Evolutionary conservation across 768 basidiomycete species (phyloP).

Genomic region (Boletus rex-veris): DNA sequence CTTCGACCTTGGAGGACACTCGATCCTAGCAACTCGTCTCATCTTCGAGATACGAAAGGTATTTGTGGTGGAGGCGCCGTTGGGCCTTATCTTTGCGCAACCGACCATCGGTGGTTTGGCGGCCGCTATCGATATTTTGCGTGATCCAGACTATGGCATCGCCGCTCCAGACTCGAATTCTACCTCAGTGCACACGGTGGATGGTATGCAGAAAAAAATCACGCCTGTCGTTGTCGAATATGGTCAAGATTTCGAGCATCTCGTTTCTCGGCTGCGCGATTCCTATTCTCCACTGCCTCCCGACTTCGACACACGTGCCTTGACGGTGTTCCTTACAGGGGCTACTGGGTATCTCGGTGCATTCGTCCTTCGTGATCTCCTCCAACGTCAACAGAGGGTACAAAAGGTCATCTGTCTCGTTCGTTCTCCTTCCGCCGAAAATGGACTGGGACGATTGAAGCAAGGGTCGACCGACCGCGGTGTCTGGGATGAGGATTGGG

Average conservation of each 20-base stretch:
- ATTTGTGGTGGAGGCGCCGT: conserved; percentile 86
- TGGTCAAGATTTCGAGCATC: conserved; percentile 67
- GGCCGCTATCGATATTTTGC: conserved; percentile 66
- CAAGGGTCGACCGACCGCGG: conserved; percentile 73
- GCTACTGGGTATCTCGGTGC: conserved; percentile 97
- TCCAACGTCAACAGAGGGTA: conserved; percentile 58
- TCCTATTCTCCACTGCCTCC: conserved; percentile 60
- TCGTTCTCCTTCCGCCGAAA: conserved; percentile 59
- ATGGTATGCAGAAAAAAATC: conserved; percentile 16
- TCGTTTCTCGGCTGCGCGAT: conserved; percentile 54
- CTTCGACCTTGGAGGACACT: conserved; percentile 98
- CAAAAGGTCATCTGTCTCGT: conserved; percentile 92
- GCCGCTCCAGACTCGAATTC: conserved; percentile 32
- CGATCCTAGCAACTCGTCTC: conserved; percentile 94
- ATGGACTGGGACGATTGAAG: conserved; percentile 65
- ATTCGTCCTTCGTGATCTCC: conserved; percentile 80
- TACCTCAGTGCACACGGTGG: conserved; percentile 12
- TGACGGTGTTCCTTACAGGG: conserved; percentile 93
- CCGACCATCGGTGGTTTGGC: conserved; percentile 83
- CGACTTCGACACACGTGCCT: conserved; percentile 48
- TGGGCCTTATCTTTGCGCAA: conserved; percentile 87
- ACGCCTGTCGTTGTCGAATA: conserved; percentile 54
- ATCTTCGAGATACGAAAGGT: conserved; percentile 95
- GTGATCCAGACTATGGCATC: conserved; percentile 80
- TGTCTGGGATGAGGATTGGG: conserved; percentile 89